These are phyloP conservation scores for Microbotryum saponariae DNA, from an alignment of 1,284 basidiomycete genomes.

Conservation along the genomic window DNA sequence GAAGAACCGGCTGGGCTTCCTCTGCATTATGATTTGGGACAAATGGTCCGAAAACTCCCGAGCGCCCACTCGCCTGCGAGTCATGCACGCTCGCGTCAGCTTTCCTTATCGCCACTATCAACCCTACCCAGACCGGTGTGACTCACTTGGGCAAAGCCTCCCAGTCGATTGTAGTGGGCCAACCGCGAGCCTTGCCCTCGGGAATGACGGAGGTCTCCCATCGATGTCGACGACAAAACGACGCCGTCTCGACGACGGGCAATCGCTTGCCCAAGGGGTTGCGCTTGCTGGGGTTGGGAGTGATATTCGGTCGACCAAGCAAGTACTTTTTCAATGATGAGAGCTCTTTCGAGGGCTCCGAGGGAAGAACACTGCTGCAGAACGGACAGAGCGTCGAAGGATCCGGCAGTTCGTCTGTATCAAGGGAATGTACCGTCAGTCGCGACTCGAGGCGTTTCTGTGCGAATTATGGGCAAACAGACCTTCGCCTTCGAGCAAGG, in stretches of 20 bases:
- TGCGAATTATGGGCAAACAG: background rate
- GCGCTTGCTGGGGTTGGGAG: background rate
- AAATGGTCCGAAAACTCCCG: slow-evolving; percentile 6
- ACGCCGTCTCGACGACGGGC: slow-evolving; percentile 18
- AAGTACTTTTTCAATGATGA: slow-evolving; percentile 19
- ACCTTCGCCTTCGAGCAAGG: slow-evolving; percentile 2
- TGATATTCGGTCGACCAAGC: slow-evolving; percentile 12
- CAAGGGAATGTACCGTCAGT: background rate
- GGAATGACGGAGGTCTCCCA: slow-evolving; percentile 30
- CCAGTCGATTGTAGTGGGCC: slow-evolving; percentile 26
- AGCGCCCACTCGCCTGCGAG: slow-evolving; percentile 19
- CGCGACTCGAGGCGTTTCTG: background rate
- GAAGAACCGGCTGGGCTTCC: slow-evolving; percentile 12
- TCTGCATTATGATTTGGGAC: slow-evolving; percentile 10
- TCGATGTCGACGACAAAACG: slow-evolving; percentile 29
- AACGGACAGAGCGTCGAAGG: slow-evolving; percentile 31
- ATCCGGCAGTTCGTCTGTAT: slow-evolving; percentile 11
- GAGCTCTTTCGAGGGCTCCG: slow-evolving; percentile 17
- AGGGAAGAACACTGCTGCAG: slow-evolving; percentile 26
- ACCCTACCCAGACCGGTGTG: background rate
- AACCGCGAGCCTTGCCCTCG: slow-evolving; percentile 20
- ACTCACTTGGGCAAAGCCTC: slow-evolving; percentile 17
- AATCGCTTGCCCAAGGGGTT: slow-evolving; percentile 24
- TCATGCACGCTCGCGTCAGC: background rate
- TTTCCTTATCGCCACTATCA: background rate